A percentile compares a stretch with the other conserved stretches of the same genome.
These are phyloP conservation scores for Pestalotiopsis sp. DNA, from an alignment of 2,329 filamentous ascomycete species.

Conservation along the genomic window DNA sequence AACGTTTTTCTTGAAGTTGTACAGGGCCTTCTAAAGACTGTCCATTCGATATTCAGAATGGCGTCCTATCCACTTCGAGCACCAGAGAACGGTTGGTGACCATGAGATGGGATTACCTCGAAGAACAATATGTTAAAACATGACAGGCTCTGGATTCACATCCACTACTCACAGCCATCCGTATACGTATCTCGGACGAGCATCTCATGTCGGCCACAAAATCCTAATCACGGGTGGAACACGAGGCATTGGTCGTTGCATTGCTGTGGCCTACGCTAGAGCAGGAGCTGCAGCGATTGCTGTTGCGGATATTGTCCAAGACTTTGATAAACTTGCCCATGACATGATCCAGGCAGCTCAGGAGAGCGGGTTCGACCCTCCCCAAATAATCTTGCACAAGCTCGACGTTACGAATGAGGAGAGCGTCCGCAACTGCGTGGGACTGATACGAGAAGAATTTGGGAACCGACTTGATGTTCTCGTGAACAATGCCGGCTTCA, in stretches of 20 bases:
- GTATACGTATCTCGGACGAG: conserved; percentile 16
- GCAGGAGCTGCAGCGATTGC: conserved; percentile 26
- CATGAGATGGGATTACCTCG: not conserved
- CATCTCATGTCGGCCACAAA: conserved; percentile 18
- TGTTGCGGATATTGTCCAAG: conserved; percentile 21
- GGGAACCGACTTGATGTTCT: conserved; percentile 41
- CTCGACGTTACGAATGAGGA: conserved; percentile 39
- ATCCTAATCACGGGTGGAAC: conserved; percentile 25
- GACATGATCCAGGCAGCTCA: conserved; percentile 21
- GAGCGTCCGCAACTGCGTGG: conserved; percentile 34
- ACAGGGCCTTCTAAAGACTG: not conserved
- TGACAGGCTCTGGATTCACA: conserved; percentile 21
- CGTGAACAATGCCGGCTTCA: conserved; percentile 46
- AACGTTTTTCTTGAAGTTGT: not conserved
- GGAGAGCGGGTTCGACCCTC: conserved; percentile 20
- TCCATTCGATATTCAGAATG: not conserved
- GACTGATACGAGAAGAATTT: conserved; percentile 27
- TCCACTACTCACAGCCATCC: conserved; percentile 17
- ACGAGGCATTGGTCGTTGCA: conserved; percentile 22
- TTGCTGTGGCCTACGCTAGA: conserved; percentile 22
- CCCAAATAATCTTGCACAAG: conserved; percentile 16
- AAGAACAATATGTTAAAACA: not conserved
- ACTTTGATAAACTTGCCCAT: conserved; percentile 18
- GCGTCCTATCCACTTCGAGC: not conserved
- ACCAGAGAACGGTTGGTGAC: conserved; percentile 1